These are phyloP conservation scores for Aspergillus arachidicola DNA, from an alignment of 2,329 filamentous ascomycete genomes.

Conservation along the genomic window DNA sequence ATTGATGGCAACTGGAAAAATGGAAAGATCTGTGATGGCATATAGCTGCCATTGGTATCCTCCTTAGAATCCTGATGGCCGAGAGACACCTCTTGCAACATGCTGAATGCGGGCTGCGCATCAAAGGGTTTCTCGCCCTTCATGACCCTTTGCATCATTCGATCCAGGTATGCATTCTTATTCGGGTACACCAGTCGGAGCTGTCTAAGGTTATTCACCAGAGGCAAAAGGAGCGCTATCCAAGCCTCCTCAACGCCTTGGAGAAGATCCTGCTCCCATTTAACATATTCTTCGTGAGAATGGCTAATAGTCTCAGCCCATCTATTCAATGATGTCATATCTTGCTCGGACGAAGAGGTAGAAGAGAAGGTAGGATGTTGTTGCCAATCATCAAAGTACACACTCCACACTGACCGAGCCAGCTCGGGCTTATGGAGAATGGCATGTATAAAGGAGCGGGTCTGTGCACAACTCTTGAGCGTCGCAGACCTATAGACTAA, in stretches of 20 bases:
- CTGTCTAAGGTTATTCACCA: conserved; percentile 26
- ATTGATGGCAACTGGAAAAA: conserved; percentile 32
- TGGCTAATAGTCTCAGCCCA: conserved; percentile 17
- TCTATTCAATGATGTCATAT: conserved; percentile 12
- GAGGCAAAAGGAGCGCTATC: conserved; percentile 29
- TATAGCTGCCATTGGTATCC: conserved; percentile 13
- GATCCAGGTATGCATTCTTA: conserved; percentile 25
- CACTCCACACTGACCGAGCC: conserved; percentile 24
- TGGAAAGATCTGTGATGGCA: conserved; percentile 22
- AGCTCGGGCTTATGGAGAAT: conserved; percentile 26
- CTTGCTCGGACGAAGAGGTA: neutral
- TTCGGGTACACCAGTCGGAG: conserved; percentile 25
- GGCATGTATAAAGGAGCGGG: conserved; percentile 25
- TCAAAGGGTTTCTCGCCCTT: conserved; percentile 22
- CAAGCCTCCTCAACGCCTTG: conserved; percentile 29
- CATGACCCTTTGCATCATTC: conserved; percentile 24
- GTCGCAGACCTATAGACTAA: conserved; percentile 25
- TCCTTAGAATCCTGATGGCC: conserved; percentile 14
- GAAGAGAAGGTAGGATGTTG: neutral
- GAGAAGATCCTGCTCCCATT: conserved; percentile 27
- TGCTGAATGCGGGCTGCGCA: conserved; percentile 18
- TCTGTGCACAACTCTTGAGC: conserved; percentile 21
- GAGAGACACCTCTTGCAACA: conserved; percentile 24
- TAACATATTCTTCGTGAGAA: conserved; percentile 22
- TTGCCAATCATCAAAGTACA: conserved; percentile 29